Evolutionary conservation across 805 yeast species (phyloP), one percentile per base, ranked within the genome.

Genomic region (Cyberlindnera xishuangbannaensis): DNA sequence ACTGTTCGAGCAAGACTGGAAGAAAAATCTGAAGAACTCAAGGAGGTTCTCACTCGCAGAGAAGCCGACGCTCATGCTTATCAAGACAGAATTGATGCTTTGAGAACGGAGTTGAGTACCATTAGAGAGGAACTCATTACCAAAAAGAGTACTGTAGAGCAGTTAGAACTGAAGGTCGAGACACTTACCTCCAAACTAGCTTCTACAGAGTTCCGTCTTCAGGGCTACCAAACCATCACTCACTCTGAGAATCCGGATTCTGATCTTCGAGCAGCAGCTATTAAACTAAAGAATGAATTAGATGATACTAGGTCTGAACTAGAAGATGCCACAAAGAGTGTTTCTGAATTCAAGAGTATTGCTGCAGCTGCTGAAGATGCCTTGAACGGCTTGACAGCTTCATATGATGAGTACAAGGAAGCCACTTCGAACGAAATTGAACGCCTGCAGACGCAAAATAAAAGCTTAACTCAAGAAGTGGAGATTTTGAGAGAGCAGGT

Each of bases 331-430:
- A 71, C 72, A 43, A 62, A 69, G n/a, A 76, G 70, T 46, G 67
- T 73, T 8, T 65, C 65, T n/a, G 78, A 80, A 44, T 72, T 78
- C 51, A 73, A 77, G 36, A 62, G 61, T n/a, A 67, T 84, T 25
- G 77, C 87, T 0, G 58, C 59, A 32, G 74, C 82, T 11, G 74
- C 85, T 4, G 94, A 84, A 49, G 73, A 71, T 33, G 76, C 87
- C 5, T 62, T 84, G 24, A 56, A 61, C 24, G 63, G 67, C 28
- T 61, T 83, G 39, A 76, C 73, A 18, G 59, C 61, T 15, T 62
- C 78, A 1, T 80, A 70, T 50, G 84, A 69, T 30, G 56, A 56
- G 29, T 68, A 56, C 41, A 69, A 66, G 41, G 38, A 42, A 8
- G 31, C 41, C 2, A 36, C 60, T 1, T 31, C 40, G 15, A 35